Conservation (phyloP, 2,329 filamentous ascomycete genomes). For the Epichloe gansuensis region DNA sequence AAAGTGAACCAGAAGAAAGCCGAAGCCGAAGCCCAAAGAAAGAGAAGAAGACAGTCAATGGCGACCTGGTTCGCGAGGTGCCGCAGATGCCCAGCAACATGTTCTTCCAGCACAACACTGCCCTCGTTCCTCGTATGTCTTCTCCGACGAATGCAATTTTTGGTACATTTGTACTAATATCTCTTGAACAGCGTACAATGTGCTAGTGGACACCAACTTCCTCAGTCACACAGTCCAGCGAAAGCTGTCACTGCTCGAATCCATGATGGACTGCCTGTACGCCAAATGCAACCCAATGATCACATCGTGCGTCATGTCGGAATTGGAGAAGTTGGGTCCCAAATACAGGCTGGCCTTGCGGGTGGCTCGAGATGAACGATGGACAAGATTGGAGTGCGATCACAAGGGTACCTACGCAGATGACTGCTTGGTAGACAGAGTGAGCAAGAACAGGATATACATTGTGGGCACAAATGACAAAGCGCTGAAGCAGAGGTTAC, state of each 20-base stretch:
- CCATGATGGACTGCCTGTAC: conserved; percentile 89
- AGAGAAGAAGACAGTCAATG: conserved; percentile 41
- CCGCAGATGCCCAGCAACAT: conserved; percentile 71
- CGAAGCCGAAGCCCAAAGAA: conserved; percentile 44
- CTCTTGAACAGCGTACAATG: conserved; percentile 20
- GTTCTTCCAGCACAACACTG: conserved; percentile 84
- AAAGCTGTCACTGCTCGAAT: conserved; percentile 77
- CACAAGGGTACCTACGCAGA: conserved; percentile 78
- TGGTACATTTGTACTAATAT: neutral
- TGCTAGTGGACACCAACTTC: conserved; percentile 84
- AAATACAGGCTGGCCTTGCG: conserved; percentile 80
- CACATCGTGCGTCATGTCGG: conserved; percentile 64
- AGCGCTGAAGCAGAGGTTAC: conserved; percentile 68
- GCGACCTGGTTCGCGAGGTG: conserved; percentile 63
- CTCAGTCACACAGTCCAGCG: conserved; percentile 80
- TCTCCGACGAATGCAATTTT: neutral
- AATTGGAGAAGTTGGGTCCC: conserved; percentile 77
- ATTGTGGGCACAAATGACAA: conserved; percentile 69
- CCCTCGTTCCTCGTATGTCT: conserved; percentile 50
- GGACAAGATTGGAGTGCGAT: conserved; percentile 74
- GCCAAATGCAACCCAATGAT: conserved; percentile 85
- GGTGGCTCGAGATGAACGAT: conserved; percentile 82
- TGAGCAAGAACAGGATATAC: conserved; percentile 64
- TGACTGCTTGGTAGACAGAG: conserved; percentile 70
- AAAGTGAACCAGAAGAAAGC: conserved; percentile 68